Evolutionary conservation across 139 green algal species (phyloP).

Genomic region (Nannochloris sp.): DNA sequence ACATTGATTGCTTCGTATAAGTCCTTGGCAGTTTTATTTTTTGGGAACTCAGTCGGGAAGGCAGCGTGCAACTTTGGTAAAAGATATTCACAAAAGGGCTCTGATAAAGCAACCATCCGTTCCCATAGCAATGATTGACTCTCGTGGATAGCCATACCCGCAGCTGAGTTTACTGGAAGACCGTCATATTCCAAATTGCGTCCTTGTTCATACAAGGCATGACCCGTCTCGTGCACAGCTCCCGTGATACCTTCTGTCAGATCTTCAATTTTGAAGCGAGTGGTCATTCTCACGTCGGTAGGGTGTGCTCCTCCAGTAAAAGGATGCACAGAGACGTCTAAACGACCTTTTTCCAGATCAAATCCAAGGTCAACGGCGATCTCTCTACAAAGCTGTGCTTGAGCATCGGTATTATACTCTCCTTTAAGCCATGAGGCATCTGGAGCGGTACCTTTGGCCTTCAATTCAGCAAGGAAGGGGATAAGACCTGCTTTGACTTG

Average conservation of each 20-base stretch:
- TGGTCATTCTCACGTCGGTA: conserved; percentile 89
- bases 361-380: conserved; percentile 72
- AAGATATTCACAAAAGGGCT: conserved; percentile 51
- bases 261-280: conserved; percentile 75
- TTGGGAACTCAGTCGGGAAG: conserved; percentile 42
- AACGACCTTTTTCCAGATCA: conserved; percentile 52
- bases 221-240: conserved; percentile 65
- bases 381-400: conserved; percentile 36
- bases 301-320: conserved; percentile 67
- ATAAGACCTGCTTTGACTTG: conserved; percentile 58
- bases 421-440: conserved; percentile 39
- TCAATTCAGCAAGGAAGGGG: conserved; percentile 56
- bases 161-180: conserved; percentile 58
- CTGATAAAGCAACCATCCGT: conserved; percentile 70
- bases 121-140: conserved; percentile 86
- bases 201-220: conserved; percentile 90
- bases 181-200: conserved; percentile 63
- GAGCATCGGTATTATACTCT: conserved; percentile 36
- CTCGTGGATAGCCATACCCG: conserved; percentile 82
- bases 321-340: conserved; percentile 78
- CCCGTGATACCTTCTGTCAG: conserved; percentile 69
- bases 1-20: conserved; percentile 73
- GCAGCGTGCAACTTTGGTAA: conserved; percentile 31
- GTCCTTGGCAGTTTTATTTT: conserved; percentile 29
- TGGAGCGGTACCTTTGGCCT: conserved; percentile 30